A percentile compares a stretch with the other conserved stretches of the same genome.
These are phyloP conservation scores for Naematelia aurantialba DNA, from an alignment of 768 basidiomycete species.

Conservation along the genomic window DNA sequence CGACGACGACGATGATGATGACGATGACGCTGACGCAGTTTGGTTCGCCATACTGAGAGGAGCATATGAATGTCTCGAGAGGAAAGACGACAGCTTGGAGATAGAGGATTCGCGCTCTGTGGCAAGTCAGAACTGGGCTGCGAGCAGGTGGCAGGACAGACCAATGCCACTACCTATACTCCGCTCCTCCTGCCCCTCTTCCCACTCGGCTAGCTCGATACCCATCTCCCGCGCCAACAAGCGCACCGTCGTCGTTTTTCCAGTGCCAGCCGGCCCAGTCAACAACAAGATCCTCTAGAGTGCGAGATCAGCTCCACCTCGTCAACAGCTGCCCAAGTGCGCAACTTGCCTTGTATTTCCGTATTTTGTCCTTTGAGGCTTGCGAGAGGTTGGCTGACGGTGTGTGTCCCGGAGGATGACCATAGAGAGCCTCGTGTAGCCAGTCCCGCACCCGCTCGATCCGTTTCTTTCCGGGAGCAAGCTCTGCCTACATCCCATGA, in stretches of 20 bases:
- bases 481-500: conserved; percentile 32
- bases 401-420: conserved; percentile 18
- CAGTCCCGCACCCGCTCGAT: conserved; percentile 41
- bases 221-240: conserved; percentile 70
- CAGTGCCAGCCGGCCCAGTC: conserved; percentile 83
- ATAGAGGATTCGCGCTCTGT: conserved; percentile 51
- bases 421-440: conserved; percentile 44
- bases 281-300: conserved; percentile 73
- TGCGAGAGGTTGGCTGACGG: conserved; percentile 5
- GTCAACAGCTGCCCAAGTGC: too few species aligned
- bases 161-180: conserved; percentile 48
- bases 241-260: conserved; percentile 80
- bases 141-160: conserved; percentile 18
- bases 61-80: conserved; percentile 55
- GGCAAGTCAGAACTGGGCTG: not conserved
- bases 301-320: not conserved
- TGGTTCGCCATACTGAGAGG: conserved; percentile 30
- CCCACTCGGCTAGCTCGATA: conserved; percentile 83
- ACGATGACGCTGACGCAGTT: too few species aligned
- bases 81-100: conserved; percentile 70
- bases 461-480: conserved; percentile 46
- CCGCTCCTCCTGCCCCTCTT: conserved; percentile 62
- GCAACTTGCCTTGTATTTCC: conserved; percentile 46
- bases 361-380: conserved; percentile 29
- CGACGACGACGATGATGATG: too few species aligned